Base-by-base conservation (phyloP, 331 rosid genomes). In the Malus hybrid region DNA sequence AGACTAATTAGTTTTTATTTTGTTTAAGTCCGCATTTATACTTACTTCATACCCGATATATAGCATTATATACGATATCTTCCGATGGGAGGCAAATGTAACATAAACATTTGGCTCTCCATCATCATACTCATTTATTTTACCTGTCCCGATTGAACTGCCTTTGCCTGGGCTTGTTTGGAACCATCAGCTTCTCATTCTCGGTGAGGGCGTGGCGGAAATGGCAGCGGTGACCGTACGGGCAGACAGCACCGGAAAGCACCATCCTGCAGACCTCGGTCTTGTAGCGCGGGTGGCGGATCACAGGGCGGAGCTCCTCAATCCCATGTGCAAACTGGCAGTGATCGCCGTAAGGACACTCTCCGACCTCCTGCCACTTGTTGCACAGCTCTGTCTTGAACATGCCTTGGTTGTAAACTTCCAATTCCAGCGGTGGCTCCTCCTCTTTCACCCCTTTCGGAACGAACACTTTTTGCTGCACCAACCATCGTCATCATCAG, bases 211-310 rank as follows among this genome's bases (percentile, higher is more conserved):
- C 88, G 27, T 93, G 98, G 73, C 97, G 98, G 83, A 93, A 93
- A 84, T 93, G 98, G 86, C 98, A 93, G 65, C 98, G 87, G 71
- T 93, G 97, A 75, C 97, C 98, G 54, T 93, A 93, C 1, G 98
- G 98, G 77, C 98, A 93, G 22, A 63, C 82, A 44, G 79, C 84
- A n/a, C 98, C 98, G 50, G 93, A 80, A 67, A 91, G 87, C 67
- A 91, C 96, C 98, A 93, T 93, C 80, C 97, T 86, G 87, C 98
- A 93, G 48, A 93, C 95, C 80, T 93, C 90, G 10, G 98, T 91
- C 88, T 93, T 93, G 92, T 93, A 93, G 76, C 98, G 96, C 16
- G 98, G 98, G 85, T 94, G 98, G 79, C 97, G 94, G 80, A 94
- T 89, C 22, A 94, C 96, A 0, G 98, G 98, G 71, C 98, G 98